phyloP scores from a whole-genome alignment of 2,329 filamentous ascomycete genomes.

The Pestalotiopsis sp. region DNA sequence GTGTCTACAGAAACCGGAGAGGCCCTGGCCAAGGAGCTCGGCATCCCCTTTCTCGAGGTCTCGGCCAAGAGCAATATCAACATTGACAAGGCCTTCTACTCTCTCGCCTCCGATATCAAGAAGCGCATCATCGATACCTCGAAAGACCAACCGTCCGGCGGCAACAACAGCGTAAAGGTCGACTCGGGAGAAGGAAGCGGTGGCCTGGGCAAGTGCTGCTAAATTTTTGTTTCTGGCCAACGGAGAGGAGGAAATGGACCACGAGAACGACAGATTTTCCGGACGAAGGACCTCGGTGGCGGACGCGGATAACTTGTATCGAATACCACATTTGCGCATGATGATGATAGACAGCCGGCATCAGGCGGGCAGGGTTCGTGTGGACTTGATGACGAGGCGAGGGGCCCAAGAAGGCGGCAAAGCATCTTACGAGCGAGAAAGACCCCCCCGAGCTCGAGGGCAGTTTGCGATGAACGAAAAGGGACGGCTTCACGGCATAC shows the following conservation, averaged over 20 bases:
- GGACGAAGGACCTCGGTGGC: neutral
- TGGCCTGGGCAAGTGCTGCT: conserved; percentile 75
- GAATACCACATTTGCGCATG: conserved; percentile 7
- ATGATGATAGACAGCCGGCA: conserved; percentile 7
- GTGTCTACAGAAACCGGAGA: conserved; percentile 93
- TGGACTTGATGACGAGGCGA: neutral
- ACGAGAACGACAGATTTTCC: neutral
- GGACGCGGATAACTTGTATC: conserved; percentile 7
- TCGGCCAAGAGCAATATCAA: conserved; percentile 99
- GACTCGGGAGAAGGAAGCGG: conserved; percentile 61
- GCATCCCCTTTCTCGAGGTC: conserved; percentile 97
- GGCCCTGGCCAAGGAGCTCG: conserved; percentile 89
- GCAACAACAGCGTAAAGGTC: conserved; percentile 67
- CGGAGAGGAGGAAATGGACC: neutral
- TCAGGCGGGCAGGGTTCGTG: neutral
- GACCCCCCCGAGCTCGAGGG: neutral
- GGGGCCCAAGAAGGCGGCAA: neutral
- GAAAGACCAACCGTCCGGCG: conserved; percentile 69
- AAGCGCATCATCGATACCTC: conserved; percentile 93
- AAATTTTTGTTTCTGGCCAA: conserved; percentile 30
- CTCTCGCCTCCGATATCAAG: conserved; percentile 94
- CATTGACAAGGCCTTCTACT: conserved; percentile 98
- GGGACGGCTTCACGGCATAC: neutral
- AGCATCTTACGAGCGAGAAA: neutral
- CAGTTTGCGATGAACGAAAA: neutral